Conservation (phyloP, 176 grass and related monocot genomes). For the Puya raimondii region DNA sequence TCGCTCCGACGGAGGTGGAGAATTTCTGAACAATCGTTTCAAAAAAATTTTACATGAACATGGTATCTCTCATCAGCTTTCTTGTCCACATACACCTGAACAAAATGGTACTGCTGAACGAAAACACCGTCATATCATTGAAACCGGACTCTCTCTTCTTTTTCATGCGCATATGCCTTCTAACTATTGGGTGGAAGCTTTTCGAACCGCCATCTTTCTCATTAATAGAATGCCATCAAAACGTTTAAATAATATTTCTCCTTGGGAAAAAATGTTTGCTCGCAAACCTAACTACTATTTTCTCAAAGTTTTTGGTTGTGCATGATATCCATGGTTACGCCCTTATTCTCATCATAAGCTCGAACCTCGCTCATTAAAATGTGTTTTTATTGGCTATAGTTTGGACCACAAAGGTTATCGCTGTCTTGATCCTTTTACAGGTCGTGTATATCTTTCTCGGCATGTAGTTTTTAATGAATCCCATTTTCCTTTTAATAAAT, state of each 20-base stretch:
- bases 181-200: neutral
- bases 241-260: neutral
- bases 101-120: slow-evolving; percentile 1
- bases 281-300: neutral
- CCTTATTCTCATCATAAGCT: slow-evolving; percentile 5
- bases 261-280: neutral
- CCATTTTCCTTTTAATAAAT: neutral
- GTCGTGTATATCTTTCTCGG: neutral
- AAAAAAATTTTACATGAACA: neutral
- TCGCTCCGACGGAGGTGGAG: neutral
- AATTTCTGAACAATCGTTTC: neutral
- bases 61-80: neutral
- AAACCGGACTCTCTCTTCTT: neutral
- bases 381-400: slow-evolving; percentile 9
- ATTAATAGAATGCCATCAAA: neutral
- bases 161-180: neutral
- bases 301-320: slow-evolving; percentile 3
- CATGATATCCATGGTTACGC: neutral
- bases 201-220: neutral
- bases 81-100: neutral
- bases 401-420: slow-evolving; percentile 1
- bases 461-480: slow-evolving; percentile 13
- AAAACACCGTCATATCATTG: slow-evolving; percentile 8
- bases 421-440: neutral
- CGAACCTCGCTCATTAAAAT: neutral